These are phyloP conservation scores for Hypoxylon sp. DNA, from an alignment of 2,329 filamentous ascomycete species.

Conservation along the genomic window DNA sequence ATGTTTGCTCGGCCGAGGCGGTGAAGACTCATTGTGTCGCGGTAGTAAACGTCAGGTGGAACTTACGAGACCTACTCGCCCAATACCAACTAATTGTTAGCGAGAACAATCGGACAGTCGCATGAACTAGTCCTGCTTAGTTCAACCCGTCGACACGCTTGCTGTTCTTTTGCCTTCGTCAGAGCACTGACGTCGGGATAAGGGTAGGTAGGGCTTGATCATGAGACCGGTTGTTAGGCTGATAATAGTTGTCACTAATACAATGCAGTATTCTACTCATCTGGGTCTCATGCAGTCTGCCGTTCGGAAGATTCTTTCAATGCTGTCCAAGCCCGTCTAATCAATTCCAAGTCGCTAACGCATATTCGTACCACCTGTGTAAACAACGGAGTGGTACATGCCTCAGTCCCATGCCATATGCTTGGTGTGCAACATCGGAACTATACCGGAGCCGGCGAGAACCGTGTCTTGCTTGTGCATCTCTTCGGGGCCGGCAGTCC, in stretches of 20 bases:
- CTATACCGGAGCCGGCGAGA: neutral
- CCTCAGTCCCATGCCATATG: neutral
- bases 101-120: neutral
- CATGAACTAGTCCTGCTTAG: neutral
- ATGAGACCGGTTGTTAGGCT: neutral
- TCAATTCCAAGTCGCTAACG: neutral
- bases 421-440: neutral
- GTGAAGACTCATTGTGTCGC: conserved; percentile 1
- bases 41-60: neutral
- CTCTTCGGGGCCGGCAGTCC: neutral
- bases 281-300: neutral
- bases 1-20: conserved; percentile 1
- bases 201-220: neutral
- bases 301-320: neutral
- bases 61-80: neutral
- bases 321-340: neutral
- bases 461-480: neutral
- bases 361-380: neutral
- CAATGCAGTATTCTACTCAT: neutral
- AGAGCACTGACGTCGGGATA: neutral
- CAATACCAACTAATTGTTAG: neutral
- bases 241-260: neutral
- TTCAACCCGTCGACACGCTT: neutral
- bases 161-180: neutral
- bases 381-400: neutral